Base-by-base conservation (phyloP, 345 rosid species). In the Limnanthes douglasii region DNA sequence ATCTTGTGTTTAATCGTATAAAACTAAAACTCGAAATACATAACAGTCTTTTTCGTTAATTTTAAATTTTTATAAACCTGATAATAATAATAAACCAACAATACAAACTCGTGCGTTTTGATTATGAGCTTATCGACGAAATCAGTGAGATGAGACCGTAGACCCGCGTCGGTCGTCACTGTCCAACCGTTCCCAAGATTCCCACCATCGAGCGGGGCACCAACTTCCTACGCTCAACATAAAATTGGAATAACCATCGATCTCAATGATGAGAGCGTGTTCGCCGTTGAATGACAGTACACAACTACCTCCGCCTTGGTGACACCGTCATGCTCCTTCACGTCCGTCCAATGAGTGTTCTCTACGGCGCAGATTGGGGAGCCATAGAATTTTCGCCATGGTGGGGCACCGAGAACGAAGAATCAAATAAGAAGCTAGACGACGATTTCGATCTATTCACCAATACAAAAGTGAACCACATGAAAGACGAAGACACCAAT, bases 301-400 rank as follows among this genome's bases (percentile, higher is more conserved):
- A 65, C 23, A 68, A 78, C 60, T 78, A 78, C 54, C 72, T 78
- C 23, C 80, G 84, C 7, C 72, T 67, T 0, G 77, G 74, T 0
- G 79, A 78, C 45, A 54, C 66, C 22, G 83, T 73, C 32, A 49
- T 73, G 41, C 70, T 73, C 19, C 68, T 73, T 51, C 84, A 78
- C 31, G 80, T 78, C 14, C 69, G 68, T 0, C 72, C 69, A 8
- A 78, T 83, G 10, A 54, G 63, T 28, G 64, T 65, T 15, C 77
- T 78, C 28, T 78, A 70, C 43, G 90, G 79, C 21, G 84, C 80
- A 5, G 90, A 78, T 31, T 78, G 79, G 83, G 90, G 90, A 3
- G 29, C 67, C 4, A 21, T 66, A n/a, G n/a, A n/a, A n/a, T n/a
- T n/a, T n/a, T n/a, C n/a, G n/a, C n/a, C n/a, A n/a, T n/a, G n/a